phyloP scores from a whole-genome alignment of 441 rosid genomes.

The Melastoma candidum region DNA sequence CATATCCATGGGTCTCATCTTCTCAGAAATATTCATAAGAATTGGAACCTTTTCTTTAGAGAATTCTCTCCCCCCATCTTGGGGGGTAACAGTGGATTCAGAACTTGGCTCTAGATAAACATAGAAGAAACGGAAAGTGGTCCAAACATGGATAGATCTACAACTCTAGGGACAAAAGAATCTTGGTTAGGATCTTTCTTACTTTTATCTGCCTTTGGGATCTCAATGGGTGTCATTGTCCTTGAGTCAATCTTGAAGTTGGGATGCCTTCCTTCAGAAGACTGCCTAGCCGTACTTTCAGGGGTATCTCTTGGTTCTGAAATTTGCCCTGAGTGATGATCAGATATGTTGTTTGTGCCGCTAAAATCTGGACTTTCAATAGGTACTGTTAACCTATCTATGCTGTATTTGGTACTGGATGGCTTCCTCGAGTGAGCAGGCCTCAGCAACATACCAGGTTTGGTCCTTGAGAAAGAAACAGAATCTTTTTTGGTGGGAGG shows the following conservation, averaged over 20 bases:
- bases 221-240: constrained; percentile 27
- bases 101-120: no score
- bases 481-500: constrained; percentile 40
- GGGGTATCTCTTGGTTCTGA: constrained; percentile 20
- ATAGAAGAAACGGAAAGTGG: not conserved
- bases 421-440: constrained; percentile 71
- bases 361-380: constrained; percentile 20
- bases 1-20: no score
- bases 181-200: constrained; percentile 17
- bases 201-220: constrained; percentile 41
- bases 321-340: constrained; percentile 19
- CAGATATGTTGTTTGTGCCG: constrained; percentile 1
- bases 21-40: no score
- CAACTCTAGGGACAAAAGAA: no score
- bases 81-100: no score
- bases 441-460: constrained; percentile 78
- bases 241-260: constrained; percentile 27
- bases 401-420: constrained; percentile 44
- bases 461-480: constrained; percentile 64
- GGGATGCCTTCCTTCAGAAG: constrained; percentile 28
- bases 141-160: no score
- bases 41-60: no score
- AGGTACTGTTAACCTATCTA: constrained; percentile 32
- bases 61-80: no score
- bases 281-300: constrained; percentile 29